These are phyloP conservation scores for Rhodotorula sp. DNA, from an alignment of 1,284 basidiomycete species.

Conservation along the genomic window DNA sequence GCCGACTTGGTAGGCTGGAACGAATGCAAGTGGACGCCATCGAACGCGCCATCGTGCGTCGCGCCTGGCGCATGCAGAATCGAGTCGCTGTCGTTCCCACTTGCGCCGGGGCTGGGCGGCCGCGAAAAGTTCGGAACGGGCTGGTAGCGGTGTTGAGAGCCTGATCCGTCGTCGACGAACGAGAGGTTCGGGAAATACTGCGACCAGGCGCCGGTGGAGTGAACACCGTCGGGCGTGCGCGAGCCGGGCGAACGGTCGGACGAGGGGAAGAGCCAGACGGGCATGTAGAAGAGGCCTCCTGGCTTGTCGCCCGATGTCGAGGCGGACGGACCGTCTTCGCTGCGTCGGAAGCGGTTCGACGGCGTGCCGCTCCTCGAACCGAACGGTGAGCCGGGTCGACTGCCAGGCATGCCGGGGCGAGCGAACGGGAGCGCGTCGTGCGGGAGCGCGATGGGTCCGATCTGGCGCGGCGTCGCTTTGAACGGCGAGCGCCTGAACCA, in stretches of 20 bases:
- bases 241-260: conserved; percentile 1
- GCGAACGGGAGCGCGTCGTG: conserved; percentile 26
- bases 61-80: conserved; percentile 36
- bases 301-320: conserved; percentile 1
- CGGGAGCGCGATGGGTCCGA: conserved; percentile 36
- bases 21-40: conserved; percentile 32
- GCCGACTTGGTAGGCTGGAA: conserved; percentile 13
- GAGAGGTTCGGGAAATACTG: conserved; percentile 36
- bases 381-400: conserved; percentile 1
- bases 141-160: conserved; percentile 25
- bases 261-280: conserved; percentile 36
- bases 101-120: conserved; percentile 29
- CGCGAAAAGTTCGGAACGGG: conserved; percentile 37
- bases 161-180: conserved; percentile 26
- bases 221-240: not conserved
- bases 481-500: conserved; percentile 44
- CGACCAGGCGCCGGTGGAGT: conserved; percentile 25
- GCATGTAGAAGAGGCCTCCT: conserved; percentile 38
- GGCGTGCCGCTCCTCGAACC: not conserved
- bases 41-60: conserved; percentile 39
- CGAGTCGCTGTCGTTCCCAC: conserved; percentile 28
- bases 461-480: conserved; percentile 22
- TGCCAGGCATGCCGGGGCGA: conserved; percentile 18
- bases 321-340: not conserved
- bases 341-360: conserved; percentile 1